A percentile compares a stretch with the other conserved stretches of the same genome.
These are phyloP conservation scores for Leccinum solheimii DNA, from an alignment of 1,284 basidiomycete species.

Conservation along the genomic window DNA sequence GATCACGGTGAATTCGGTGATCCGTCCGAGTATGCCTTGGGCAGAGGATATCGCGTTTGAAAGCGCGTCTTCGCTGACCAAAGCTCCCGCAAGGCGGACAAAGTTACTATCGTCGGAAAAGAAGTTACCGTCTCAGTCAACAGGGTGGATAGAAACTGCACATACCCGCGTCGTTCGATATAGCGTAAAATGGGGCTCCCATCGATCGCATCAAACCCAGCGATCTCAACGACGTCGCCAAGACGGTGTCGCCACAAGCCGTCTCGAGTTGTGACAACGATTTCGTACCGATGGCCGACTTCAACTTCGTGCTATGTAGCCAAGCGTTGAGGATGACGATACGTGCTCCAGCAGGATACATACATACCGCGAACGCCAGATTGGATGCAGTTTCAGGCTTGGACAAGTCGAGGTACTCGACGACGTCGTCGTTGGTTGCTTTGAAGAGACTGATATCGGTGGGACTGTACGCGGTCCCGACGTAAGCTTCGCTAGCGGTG, in stretches of 20 bases:
- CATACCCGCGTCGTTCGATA: constrained; percentile 23
- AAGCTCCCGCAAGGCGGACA: too few relatives aligned
- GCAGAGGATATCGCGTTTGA: too few relatives aligned
- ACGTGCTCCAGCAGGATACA: not conserved
- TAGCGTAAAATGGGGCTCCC: constrained; percentile 24
- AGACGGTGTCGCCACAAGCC: constrained; percentile 30
- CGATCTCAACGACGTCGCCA: constrained; percentile 24
- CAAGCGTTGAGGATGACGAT: not conserved
- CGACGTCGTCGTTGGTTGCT: constrained; percentile 12
- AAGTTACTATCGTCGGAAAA: too few relatives aligned
- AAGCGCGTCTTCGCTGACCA: too few relatives aligned
- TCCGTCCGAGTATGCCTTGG: too few relatives aligned
- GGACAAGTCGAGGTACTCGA: not conserved
- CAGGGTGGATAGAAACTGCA: too few relatives aligned
- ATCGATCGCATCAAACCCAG: constrained; percentile 22
- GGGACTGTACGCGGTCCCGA: constrained; percentile 20
- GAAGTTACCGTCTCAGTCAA: too few relatives aligned
- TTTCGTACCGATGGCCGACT: constrained; percentile 21
- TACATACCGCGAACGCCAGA: not conserved
- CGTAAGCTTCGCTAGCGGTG: constrained; percentile 22
- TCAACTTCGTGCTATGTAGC: constrained; percentile 19
- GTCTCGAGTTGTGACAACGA: constrained; percentile 24
- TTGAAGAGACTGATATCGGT: constrained; percentile 20
- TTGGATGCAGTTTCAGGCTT: not conserved
- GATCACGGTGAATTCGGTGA: too few relatives aligned